phyloP scores from a whole-genome alignment of 2,329 filamentous ascomycete species.

The Rhynchosporium secalis region DNA sequence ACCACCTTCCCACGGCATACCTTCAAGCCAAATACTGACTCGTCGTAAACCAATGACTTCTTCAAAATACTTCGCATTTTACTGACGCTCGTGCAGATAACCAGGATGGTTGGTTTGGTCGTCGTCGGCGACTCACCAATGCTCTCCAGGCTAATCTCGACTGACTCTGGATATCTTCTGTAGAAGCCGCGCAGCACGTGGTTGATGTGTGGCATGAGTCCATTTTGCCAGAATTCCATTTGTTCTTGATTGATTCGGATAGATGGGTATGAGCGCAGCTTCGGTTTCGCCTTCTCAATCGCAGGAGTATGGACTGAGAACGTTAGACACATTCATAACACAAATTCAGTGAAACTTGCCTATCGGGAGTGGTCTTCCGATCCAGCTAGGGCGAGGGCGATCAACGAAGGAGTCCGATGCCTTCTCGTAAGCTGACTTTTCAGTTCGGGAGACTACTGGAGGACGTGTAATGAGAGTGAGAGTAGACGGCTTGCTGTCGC shows the following conservation, averaged over 20 bases:
- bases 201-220: slow-evolving; percentile 72
- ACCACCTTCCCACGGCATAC: slow-evolving; percentile 70
- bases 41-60: slow-evolving; percentile 69
- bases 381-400: slow-evolving; percentile 29
- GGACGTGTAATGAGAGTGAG: slow-evolving; percentile 21
- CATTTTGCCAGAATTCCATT: slow-evolving; percentile 70
- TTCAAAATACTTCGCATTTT: slow-evolving; percentile 72
- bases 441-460: slow-evolving; percentile 25
- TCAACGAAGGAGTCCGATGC: slow-evolving; percentile 19
- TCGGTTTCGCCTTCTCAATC: slow-evolving; percentile 40
- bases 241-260: slow-evolving; percentile 58
- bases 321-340: slow-evolving; percentile 20
- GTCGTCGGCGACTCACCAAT: slow-evolving; percentile 68
- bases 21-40: slow-evolving; percentile 63
- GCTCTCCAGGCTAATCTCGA: slow-evolving; percentile 75
- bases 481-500: slow-evolving; percentile 25
- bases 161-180: slow-evolving; percentile 71
- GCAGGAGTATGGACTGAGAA: slow-evolving; percentile 25
- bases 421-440: slow-evolving; percentile 30
- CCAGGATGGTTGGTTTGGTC: slow-evolving; percentile 70
- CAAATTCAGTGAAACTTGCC: slow-evolving; percentile 13
- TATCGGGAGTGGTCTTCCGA: slow-evolving; percentile 28
- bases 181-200: slow-evolving; percentile 69
- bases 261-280: slow-evolving; percentile 60
- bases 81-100: slow-evolving; percentile 73